phyloP scores from a whole-genome alignment of 495 filamentous ascomycete genomes.

The Corynascus novoguineensis region DNA sequence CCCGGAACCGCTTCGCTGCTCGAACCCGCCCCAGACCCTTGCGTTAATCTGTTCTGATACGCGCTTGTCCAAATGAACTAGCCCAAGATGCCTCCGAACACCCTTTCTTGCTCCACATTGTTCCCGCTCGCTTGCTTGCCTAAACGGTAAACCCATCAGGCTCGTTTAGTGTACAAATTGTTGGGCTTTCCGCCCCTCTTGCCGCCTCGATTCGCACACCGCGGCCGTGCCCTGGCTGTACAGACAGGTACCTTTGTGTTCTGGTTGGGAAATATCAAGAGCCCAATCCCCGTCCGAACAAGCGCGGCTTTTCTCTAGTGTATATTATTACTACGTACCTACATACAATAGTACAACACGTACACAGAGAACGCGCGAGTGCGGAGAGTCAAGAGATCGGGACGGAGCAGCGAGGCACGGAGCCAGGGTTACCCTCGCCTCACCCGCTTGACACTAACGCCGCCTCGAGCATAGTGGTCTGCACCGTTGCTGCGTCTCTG shows the following conservation, averaged over 20 bases:
- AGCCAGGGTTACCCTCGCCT: conserved; percentile 32
- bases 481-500: conserved; percentile 12
- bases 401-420: conserved; percentile 26
- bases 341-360: not conserved
- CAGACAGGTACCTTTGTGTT: not conserved
- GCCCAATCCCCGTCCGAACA: conserved; percentile 11
- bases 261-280: not conserved
- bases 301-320: conserved; percentile 15
- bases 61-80: conserved; percentile 36
- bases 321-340: too few species aligned
- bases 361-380: too few species aligned
- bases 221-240: conserved; percentile 10
- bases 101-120: conserved; percentile 29
- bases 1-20: conserved; percentile 16
- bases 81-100: conserved; percentile 22
- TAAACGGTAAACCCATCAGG: conserved; percentile 21
- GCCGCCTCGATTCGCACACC: conserved; percentile 6
- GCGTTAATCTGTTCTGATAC: conserved; percentile 39
- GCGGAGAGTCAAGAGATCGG: conserved; percentile 15
- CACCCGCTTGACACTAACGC: conserved; percentile 27
- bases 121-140: conserved; percentile 31
- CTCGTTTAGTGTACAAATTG: conserved; percentile 24
- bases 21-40: conserved; percentile 24
- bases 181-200: conserved; percentile 13
- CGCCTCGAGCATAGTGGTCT: conserved; percentile 24